Base-by-base conservation (phyloP, 306 rosid species). In the Rosa rugosa region DNA sequence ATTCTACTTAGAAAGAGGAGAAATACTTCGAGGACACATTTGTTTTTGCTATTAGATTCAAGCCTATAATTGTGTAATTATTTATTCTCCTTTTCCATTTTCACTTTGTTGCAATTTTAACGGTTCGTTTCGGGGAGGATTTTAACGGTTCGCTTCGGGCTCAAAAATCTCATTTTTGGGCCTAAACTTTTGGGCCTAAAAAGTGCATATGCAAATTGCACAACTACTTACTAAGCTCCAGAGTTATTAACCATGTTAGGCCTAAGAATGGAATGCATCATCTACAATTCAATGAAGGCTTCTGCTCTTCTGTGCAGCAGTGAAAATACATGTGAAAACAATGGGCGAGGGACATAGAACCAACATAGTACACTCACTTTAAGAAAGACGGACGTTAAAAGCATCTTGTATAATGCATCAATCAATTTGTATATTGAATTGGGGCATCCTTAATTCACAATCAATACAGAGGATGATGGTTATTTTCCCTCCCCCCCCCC, bases 321-420 rank as follows among this genome's bases (percentile, higher is more conserved):
- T 62, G 17, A 63, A n/a, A 57, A 22, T 56, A 12, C 14, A 23
- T 5, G 41, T 11, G 20, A 70, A 70, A 70, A 70, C 6, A 70
- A 46, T 23, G 41, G 36, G 75, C 41, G 59, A 70, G 14, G 13
- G 20, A 18, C 0, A 31, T 5, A 62, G 45, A 23, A 11, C 66
- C 66, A 22, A 49, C 60, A 73, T 16, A 57, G 23, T 3, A 9
- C 78, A 75, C 79, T 31, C 71, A 45, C 71, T 63, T 75, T 62
- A 45, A 75, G 71, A 45, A 45, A 27, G 47, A 62, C 79, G 59
- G 79, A 63, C 60, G 79, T 62, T 27, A 75, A 27, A 10, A 31
- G 71, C 79, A 62, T 63, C 79, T 45, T 62, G 23, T 18, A 53
- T 8, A 41, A 46, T 42, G 56, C 57, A 59, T 65, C 56, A 16